Base-by-base conservation (phyloP, 768 basidiomycete genomes). In the Podaxis sp. region DNA sequence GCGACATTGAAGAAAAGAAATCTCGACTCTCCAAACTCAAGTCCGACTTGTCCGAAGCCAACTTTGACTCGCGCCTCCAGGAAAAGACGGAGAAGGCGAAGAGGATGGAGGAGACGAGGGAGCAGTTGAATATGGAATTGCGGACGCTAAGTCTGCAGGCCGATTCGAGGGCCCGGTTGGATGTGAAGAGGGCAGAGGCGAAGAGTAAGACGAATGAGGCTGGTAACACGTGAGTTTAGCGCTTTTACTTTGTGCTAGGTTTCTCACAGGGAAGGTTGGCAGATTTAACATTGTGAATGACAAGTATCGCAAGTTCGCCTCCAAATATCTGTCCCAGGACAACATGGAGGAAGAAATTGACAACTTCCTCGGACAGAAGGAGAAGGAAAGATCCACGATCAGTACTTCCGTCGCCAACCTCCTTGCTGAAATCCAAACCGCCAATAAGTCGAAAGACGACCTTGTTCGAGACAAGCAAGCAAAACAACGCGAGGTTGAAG, bases 261-360 rank as follows among this genome's bases (percentile, higher is more conserved):
- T 24, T 27, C 67, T 22, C 58, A 19, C 19, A 40, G 49, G 33
- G 29, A 36, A 7, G 27, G 24, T 11, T 38, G 27, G 25, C 55
- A 97, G 96, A 55, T 73, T 95, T 19, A 83, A 87, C 25, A 71
- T 81, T 52, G 82, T 83, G 55, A 84, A 82, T 50, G 72, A 75
- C 54, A 89, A 86, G 70, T 90, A 87, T 68, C 83, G 80, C 41
- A 85, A 88, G 63, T 71, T 92, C 9, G 76, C 88, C n/a, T 87
- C 86, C 13, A 75, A 74, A 46, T 84, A 89, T 41, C 78, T 87
- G 0, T 77, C 79, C 5, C 75, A 79, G 1, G 87, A 87, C 8
- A 85, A 80, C 0, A 89, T 96, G 78, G 94, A 96, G 66, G 79
- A 78, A 17, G 89, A 91, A 60, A 79, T 92, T 4, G 86, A 89